Evolutionary conservation across 2,329 filamentous ascomycete species (phyloP).

Genomic region (Penicillium sp.): DNA sequence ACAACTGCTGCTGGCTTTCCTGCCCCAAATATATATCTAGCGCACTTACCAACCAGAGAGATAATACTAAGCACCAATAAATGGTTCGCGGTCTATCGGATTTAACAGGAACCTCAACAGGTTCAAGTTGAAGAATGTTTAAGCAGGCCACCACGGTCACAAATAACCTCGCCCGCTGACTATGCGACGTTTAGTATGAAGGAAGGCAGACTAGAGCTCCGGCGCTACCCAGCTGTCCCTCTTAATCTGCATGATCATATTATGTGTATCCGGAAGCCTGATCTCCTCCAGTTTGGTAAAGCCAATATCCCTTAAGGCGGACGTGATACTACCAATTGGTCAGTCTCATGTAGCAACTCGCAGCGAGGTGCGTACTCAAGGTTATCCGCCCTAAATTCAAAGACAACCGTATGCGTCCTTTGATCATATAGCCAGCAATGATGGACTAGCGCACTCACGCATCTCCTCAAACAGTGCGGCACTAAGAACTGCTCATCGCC

Average conservation of each 20-base stretch:
- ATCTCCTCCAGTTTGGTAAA: neutral
- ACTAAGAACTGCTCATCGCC: neutral
- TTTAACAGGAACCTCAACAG: too few relatives aligned
- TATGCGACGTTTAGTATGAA: too few relatives aligned
- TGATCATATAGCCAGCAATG: slow-evolving; percentile 9
- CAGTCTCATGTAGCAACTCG: neutral
- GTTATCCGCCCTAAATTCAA: neutral
- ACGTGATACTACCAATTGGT: neutral
- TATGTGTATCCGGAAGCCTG: neutral
- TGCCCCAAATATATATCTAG: too few relatives aligned
- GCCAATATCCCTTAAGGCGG: neutral
- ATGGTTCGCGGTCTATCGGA: too few relatives aligned
- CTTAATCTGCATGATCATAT: slow-evolving; percentile 1
- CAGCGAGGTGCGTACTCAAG: neutral
- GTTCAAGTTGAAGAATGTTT: too few relatives aligned
- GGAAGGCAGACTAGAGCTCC: neutral
- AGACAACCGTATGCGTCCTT: slow-evolving; percentile 1
- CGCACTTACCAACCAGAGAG: neutral
- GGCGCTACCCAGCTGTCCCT: neutral
- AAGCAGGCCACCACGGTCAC: too few relatives aligned
- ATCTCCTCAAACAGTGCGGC: neutral
- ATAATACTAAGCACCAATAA: neutral
- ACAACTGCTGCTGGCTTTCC: too few relatives aligned
- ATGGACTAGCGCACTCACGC: slow-evolving; percentile 7
- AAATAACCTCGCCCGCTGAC: too few relatives aligned